A percentile compares a stretch with the other conserved stretches of the same genome.
Evolutionary conservation across 129 eudicot genomes (phyloP).

Genomic region (Arctium lappa): DNA sequence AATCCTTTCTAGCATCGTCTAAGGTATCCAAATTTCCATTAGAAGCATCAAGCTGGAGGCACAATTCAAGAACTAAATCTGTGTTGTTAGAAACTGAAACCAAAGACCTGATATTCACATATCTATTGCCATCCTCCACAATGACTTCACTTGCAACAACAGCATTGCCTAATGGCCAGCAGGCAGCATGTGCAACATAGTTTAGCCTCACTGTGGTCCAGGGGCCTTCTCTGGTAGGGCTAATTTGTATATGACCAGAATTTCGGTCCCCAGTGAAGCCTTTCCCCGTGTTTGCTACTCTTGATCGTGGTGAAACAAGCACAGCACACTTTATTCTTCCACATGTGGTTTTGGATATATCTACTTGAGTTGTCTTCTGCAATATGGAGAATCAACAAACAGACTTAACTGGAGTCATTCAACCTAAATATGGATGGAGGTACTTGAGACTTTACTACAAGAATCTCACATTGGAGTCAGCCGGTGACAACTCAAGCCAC

Average conservation of each 20-base stretch:
- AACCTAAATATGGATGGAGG: background rate
- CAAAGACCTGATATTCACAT: constrained; percentile 80
- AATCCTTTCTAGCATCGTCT: constrained; percentile 24
- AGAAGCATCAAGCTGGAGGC: constrained; percentile 50
- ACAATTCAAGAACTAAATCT: constrained; percentile 58
- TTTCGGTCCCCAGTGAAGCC: constrained; percentile 31
- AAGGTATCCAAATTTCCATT: constrained; percentile 22
- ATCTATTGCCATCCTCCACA: constrained; percentile 76
- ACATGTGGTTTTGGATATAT: constrained; percentile 6
- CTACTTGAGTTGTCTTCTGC: constrained; percentile 39
- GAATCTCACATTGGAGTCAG: constrained; percentile 53
- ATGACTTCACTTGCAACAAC: constrained; percentile 97
- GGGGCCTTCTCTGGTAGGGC: constrained; percentile 88
- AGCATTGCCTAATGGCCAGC: constrained; percentile 85
- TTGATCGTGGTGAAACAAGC: constrained; percentile 50
- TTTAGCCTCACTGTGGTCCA: constrained; percentile 89
- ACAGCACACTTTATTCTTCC: constrained; percentile 75
- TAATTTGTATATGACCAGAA: constrained; percentile 72
- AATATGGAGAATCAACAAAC: constrained; percentile 21
- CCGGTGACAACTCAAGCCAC: constrained; percentile 69
- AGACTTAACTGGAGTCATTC: background rate
- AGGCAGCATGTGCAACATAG: constrained; percentile 88
- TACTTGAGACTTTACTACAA: background rate
- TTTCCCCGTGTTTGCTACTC: constrained; percentile 28
- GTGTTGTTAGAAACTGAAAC: constrained; percentile 81